Conservation (phyloP, 2,329 filamentous ascomycete species). For the Cercospora sp. region DNA sequence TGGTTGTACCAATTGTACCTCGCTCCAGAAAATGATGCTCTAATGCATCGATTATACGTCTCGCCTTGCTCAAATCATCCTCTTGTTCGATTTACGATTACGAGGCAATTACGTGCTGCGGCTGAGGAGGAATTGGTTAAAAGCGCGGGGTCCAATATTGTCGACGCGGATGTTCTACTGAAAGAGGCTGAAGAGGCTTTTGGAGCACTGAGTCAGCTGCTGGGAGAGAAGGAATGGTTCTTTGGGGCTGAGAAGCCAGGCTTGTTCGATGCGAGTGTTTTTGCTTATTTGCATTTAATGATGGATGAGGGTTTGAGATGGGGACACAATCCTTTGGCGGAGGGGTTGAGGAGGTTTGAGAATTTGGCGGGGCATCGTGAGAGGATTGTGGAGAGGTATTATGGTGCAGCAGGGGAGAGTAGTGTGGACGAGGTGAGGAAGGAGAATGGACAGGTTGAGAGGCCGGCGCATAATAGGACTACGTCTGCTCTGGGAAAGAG, state of each 20-base stretch:
- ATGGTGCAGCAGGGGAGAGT: background rate
- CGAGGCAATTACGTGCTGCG: constrained; percentile 67
- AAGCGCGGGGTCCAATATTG: constrained; percentile 42
- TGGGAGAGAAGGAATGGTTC: constrained; percentile 62
- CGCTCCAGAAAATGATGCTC: constrained; percentile 63
- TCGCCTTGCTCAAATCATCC: constrained; percentile 58
- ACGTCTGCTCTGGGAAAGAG: constrained; percentile 12
- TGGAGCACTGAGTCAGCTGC: constrained; percentile 58
- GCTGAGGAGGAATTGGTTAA: constrained; percentile 74
- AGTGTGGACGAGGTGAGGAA: background rate
- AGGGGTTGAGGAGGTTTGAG: constrained; percentile 57
- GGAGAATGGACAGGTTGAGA: background rate
- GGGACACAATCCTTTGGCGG: constrained; percentile 61
- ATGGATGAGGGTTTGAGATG: constrained; percentile 65
- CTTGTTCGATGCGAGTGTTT: constrained; percentile 83
- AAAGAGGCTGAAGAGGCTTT: constrained; percentile 63
- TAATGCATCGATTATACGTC: constrained; percentile 74
- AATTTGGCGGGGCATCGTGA: constrained; percentile 67
- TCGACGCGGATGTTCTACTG: constrained; percentile 55
- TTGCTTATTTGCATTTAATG: constrained; percentile 83
- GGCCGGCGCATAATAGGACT: background rate
- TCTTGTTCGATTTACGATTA: constrained; percentile 63
- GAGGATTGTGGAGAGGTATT: constrained; percentile 48
- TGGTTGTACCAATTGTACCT: constrained; percentile 89
- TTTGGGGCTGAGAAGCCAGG: constrained; percentile 61